Base-by-base conservation (phyloP, 495 filamentous ascomycete genomes). In the Penicillium parvum region DNA sequence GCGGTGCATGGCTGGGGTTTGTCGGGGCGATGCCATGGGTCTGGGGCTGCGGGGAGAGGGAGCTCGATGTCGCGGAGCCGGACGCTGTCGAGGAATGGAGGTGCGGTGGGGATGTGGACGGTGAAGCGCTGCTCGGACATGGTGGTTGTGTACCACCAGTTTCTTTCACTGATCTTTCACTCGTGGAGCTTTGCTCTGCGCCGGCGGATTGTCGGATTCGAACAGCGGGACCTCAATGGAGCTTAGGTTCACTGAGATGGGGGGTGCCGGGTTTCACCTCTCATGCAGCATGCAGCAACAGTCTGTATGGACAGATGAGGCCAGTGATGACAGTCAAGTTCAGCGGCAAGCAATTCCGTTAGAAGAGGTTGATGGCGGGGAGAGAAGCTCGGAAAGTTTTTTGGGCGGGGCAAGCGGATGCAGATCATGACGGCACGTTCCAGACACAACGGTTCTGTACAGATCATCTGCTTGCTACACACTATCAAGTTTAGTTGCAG, bases 1-100 rank as follows among this genome's bases (percentile, higher is more conserved):
- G 63, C 68, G n/a, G 57, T 70, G 51, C 61, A 68, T 37, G 71
- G 71, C 46, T 74, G 71, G 0, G 64, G 39, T 46, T 74, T 74
- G 16, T 54, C 63, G 9, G 45, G 48, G 8, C 71, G 69, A 37
- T 72, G 67, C 71, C 71, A 74, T 46, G 71, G 53, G 43, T 74
- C 71, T 40, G 67, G 67, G 20, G 63, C 71, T 26, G 55, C 53
- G 30, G 67, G 64, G 32, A 74, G 57, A n/a, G 65, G 60, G 15
- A 72, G 64, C 19, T 67, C 53, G 48, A 72, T 70, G 40, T 69
- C 53, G 44, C 56, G 64, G 14, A 73, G 68, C 23, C 57, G 55
- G 43, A 73, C 61, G 41, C 58, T 65, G 46, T 73, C 68, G 17
- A 72, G 62, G 23, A 68, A 50, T 4, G 54, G 50, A 1, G 69